Conservation (phyloP, 2,329 filamentous ascomycete species). For the Fusarium longipes region DNA sequence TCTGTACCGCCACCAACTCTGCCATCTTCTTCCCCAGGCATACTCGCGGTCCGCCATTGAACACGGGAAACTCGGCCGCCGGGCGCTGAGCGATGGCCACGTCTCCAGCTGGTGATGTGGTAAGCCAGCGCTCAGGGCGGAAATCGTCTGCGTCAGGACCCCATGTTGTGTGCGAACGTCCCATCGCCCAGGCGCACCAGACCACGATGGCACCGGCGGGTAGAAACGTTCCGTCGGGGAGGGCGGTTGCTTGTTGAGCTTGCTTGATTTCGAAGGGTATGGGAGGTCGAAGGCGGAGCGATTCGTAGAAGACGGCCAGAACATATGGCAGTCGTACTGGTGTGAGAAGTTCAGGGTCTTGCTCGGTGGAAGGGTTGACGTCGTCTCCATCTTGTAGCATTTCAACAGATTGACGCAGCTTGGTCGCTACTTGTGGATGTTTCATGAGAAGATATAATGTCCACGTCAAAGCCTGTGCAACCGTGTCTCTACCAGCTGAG, state of each 20-base stretch:
- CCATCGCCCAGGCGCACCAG: constrained; percentile 74
- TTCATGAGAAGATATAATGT: constrained; percentile 69
- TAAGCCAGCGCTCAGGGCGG: constrained; percentile 67
- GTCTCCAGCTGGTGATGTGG: constrained; percentile 45
- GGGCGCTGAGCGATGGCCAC: constrained; percentile 56
- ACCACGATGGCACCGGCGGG: constrained; percentile 65
- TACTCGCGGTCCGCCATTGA: constrained; percentile 70
- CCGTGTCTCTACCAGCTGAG: constrained; percentile 72
- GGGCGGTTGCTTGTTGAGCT: constrained; percentile 60
- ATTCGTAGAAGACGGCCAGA: constrained; percentile 71
- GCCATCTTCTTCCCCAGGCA: constrained; percentile 75
- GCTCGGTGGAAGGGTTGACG: background rate
- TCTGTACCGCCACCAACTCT: constrained; percentile 67
- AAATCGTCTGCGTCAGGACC: constrained; percentile 67
- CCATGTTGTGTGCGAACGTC: constrained; percentile 67
- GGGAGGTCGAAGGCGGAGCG: constrained; percentile 70
- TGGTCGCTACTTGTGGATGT: constrained; percentile 55
- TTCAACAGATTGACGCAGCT: constrained; percentile 58
- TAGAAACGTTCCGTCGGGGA: constrained; percentile 71
- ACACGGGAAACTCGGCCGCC: constrained; percentile 70
- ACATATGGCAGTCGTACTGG: constrained; percentile 64
- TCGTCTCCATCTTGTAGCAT: constrained; percentile 15
- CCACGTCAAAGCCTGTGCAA: constrained; percentile 74
- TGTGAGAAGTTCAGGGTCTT: constrained; percentile 50
- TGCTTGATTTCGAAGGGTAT: constrained; percentile 76